Conservation (phyloP, 2,329 filamentous ascomycete species). For the Cladosporium sp. region DNA sequence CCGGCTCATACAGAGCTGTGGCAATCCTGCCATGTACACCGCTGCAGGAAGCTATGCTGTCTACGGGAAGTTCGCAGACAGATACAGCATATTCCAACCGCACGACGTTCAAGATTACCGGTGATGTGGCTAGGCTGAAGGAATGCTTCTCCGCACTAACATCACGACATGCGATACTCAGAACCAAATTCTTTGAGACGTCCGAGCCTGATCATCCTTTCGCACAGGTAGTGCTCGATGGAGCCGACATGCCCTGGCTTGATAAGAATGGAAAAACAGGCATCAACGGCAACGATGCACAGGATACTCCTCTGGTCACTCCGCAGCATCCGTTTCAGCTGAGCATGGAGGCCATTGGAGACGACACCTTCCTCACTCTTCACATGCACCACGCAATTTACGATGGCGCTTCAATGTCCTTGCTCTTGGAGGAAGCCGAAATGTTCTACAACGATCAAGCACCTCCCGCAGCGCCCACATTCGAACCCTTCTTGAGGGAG, state of each 20-base stretch:
- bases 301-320: background rate
- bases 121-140: conserved; percentile 55
- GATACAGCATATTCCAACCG: conserved; percentile 70
- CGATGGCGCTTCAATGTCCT: conserved; percentile 75
- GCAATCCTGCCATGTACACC: conserved; percentile 79
- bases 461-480: conserved; percentile 57
- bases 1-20: background rate
- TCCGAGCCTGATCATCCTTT: conserved; percentile 63
- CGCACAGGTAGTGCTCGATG: conserved; percentile 68
- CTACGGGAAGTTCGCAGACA: conserved; percentile 50
- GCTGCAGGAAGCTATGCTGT: conserved; percentile 85
- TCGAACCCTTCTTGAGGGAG: conserved; percentile 64
- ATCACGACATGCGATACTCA: conserved; percentile 71
- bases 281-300: background rate
- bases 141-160: conserved; percentile 65
- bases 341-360: background rate
- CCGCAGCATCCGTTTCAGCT: conserved; percentile 5
- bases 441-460: conserved; percentile 50
- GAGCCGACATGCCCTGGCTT: conserved; percentile 48
- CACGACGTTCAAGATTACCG: conserved; percentile 63
- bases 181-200: conserved; percentile 74
- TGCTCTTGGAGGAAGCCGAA: conserved; percentile 72
- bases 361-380: conserved; percentile 35
- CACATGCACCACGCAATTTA: conserved; percentile 81
- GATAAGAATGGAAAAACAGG: background rate